A percentile compares a stretch with the other conserved stretches of the same genome.
Conservation (phyloP, 169 alveolate species). For the Babesia bovis region DNA sequence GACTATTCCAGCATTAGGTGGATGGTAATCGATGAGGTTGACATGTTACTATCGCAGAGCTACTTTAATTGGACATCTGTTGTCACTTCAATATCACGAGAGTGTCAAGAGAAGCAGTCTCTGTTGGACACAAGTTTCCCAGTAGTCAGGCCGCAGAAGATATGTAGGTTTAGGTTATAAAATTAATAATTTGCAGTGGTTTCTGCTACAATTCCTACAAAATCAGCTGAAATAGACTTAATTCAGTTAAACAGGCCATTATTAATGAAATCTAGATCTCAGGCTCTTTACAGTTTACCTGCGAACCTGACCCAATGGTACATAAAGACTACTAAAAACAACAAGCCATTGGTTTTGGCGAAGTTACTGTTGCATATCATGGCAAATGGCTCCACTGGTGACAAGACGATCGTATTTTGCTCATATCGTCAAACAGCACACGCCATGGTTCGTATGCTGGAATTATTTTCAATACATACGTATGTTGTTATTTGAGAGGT, state of each 20-base stretch:
- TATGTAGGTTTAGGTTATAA: conserved; percentile 3
- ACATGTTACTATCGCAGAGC: conserved; percentile 37
- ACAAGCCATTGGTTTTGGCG: conserved; percentile 10
- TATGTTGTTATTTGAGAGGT: neutral
- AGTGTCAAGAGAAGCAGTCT: conserved; percentile 3
- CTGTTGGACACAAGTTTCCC: neutral
- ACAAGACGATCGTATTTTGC: conserved; percentile 46
- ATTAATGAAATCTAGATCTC: conserved; percentile 16
- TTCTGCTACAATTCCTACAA: conserved; percentile 62
- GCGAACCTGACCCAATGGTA: conserved; percentile 30
- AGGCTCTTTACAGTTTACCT: conserved; percentile 35
- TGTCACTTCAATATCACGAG: conserved; percentile 12
- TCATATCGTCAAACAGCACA: conserved; percentile 33
- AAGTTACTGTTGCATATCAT: conserved; percentile 3
- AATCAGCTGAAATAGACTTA: conserved; percentile 56
- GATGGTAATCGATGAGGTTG: conserved; percentile 65
- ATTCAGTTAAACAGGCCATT: conserved; percentile 51
- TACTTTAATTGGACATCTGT: conserved; percentile 47
- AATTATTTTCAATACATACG: conserved; percentile 18
- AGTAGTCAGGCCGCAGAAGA: conserved; percentile 41
- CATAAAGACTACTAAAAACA: conserved; percentile 29
- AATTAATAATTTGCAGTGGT: conserved; percentile 31
- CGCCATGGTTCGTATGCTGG: conserved; percentile 33
- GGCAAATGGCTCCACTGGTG: neutral
- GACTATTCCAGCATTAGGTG: conserved; percentile 39